A percentile compares a stretch with the other conserved stretches of the same genome.
These are phyloP conservation scores for Chaetomidium leptoderma DNA, from an alignment of 495 filamentous ascomycete species.

Conservation along the genomic window DNA sequence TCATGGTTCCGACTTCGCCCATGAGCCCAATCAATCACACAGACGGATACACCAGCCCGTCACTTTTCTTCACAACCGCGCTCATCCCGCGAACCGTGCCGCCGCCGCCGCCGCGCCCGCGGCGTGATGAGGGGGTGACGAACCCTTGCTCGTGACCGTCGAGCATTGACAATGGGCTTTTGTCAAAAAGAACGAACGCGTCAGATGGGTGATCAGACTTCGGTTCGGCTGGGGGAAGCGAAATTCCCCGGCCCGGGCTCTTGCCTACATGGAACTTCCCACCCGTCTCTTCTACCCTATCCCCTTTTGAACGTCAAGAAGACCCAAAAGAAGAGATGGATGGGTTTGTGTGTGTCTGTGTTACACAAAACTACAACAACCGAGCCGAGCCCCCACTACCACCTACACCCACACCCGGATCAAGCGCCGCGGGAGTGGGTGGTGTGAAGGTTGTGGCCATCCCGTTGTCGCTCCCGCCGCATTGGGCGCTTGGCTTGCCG, in stretches of 20 bases:
- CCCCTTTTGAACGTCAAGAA: not conserved
- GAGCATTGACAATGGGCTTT: not conserved
- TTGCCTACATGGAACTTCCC: not conserved
- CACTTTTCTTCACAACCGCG: not conserved
- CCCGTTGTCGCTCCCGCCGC: not conserved
- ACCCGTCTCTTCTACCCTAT: not conserved
- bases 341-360: not conserved
- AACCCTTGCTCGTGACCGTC: not conserved
- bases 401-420: not conserved
- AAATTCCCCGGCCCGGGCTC: not conserved
- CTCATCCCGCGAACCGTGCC: not conserved
- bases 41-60: too few relatives aligned
- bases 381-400: not conserved
- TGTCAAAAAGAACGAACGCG: not conserved
- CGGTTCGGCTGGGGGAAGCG: slow-evolving; percentile 1
- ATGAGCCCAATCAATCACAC: not conserved
- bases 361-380: not conserved
- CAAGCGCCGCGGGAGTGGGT: slow-evolving; percentile 1
- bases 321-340: not conserved
- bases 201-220: too few relatives aligned
- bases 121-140: not conserved
- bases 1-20: too few relatives aligned
- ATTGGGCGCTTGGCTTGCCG: not conserved
- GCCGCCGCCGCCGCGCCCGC: not conserved
- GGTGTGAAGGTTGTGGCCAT: not conserved